Evolutionary conservation across 768 basidiomycete genomes (phyloP), one percentile per base, ranked within the genome.

Genomic region (Scleroderma bovista): DNA sequence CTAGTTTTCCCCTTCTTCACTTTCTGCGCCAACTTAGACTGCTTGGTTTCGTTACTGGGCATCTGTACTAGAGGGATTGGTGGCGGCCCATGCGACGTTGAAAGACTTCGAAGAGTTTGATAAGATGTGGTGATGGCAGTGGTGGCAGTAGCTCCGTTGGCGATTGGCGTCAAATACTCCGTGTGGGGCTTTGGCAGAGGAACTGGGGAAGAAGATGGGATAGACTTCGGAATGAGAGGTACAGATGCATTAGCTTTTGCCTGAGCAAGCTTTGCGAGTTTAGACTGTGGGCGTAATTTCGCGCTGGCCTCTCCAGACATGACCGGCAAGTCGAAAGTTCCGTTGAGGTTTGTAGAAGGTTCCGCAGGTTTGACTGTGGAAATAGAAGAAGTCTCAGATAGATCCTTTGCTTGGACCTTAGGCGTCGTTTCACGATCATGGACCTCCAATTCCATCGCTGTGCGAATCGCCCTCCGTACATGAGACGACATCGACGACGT

Each of bases 41-140:
- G 74, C 57, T 77, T 84, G 3, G 61, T 63, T 37, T 70, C 66
- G 6, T 68, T 33, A 17, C 67, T 51, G 15, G 67, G 63, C 65
- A 67, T 59, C 43, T 54, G 60, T 40, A 67, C 57, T 29, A 67
- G 46, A 7, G 65, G 29, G 12, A 53, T 24, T 36, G 54, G 41
- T 5, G 57, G 57, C 44, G 50, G 45, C n/a, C 46, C 33, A 72
- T 26, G 78, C 3, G 51, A 11, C 4, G 62, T 58, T 6, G 68
- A 80, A 8, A 89, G 72, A 56, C 78, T 83, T 60, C 77, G 77
- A 24, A 88, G 71, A 7, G 83, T 80, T 52, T 88, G 87, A 54
- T 88, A 88, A 0, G 84, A 82, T 2, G 88, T 89, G 0, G 88
- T 90, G 59, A 90, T 90, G 2, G 88, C 88, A 15, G 87, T 88